Conservation (phyloP, 768 basidiomycete species). For the Panellus pusillus region DNA sequence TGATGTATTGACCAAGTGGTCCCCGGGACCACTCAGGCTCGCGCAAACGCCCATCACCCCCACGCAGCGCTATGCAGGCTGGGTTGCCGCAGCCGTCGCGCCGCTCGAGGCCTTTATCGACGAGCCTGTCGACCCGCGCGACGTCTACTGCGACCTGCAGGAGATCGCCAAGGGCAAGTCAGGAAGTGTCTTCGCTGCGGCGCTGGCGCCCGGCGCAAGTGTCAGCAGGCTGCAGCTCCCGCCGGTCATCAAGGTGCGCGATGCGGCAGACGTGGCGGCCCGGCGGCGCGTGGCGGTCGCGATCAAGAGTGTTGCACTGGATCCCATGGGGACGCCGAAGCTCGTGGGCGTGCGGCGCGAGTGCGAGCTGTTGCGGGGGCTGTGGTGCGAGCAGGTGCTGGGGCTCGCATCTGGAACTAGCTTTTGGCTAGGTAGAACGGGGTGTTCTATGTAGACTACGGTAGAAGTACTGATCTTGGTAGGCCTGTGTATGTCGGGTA, state of each 20-base stretch:
- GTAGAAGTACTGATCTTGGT: no score
- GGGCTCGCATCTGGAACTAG: no score
- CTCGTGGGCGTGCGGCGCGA: conserved; percentile 63
- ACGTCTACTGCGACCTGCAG: conserved; percentile 63
- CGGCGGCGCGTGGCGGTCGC: conserved; percentile 55
- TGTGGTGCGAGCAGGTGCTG: conserved; percentile 64
- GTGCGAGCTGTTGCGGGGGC: conserved; percentile 53
- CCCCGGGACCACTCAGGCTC: conserved; percentile 19
- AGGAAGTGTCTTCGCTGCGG: conserved; percentile 60
- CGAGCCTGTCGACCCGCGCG: conserved; percentile 57
- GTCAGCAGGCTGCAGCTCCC: conserved; percentile 41
- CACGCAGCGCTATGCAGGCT: conserved; percentile 54
- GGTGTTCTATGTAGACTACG: no score
- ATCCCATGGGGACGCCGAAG: conserved; percentile 61
- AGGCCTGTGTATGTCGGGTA: no score
- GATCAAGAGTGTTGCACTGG: conserved; percentile 70
- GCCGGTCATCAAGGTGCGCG: conserved; percentile 37
- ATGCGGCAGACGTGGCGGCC: conserved; percentile 35
- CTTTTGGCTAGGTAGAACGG: no score
- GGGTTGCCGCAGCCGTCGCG: conserved; percentile 60
- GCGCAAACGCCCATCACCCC: conserved; percentile 27
- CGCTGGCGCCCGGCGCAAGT: conserved; percentile 32
- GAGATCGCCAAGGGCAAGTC: conserved; percentile 86
- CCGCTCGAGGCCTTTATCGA: conserved; percentile 67
- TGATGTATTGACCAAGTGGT: no score